Conservation (phyloP, 805 yeast genomes). For the Hanseniaspora thailandica region DNA sequence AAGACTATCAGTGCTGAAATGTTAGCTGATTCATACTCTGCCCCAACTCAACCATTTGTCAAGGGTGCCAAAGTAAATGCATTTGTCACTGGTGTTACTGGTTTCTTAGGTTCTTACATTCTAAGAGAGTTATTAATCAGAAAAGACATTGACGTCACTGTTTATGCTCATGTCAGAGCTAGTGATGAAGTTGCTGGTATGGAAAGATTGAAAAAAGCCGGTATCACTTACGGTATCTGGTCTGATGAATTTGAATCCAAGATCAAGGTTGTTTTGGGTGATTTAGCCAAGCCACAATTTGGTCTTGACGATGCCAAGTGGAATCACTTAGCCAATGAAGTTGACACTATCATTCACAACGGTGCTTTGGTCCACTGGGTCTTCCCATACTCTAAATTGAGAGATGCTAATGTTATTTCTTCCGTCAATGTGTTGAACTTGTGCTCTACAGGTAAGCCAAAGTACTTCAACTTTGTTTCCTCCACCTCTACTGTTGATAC, state of each 20-base stretch:
- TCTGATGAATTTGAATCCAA: conserved; percentile 43
- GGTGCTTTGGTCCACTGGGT: conserved; percentile 99
- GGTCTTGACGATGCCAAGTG: conserved; percentile 54
- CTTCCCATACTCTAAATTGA: conserved; percentile 76
- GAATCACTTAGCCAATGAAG: conserved; percentile 40
- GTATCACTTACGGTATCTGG: conserved; percentile 62
- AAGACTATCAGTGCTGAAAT: conserved; percentile 33
- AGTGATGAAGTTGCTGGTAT: conserved; percentile 53
- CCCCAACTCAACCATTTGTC: conserved; percentile 17
- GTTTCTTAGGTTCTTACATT: conserved; percentile 87
- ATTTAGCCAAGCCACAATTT: conserved; percentile 58
- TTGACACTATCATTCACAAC: conserved; percentile 84
- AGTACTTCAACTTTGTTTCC: conserved; percentile 80
- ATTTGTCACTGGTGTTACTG: conserved; percentile 91
- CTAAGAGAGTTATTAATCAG: conserved; percentile 63
- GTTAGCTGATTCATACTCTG: conserved; percentile 35
- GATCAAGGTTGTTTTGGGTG: conserved; percentile 71
- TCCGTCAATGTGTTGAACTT: conserved; percentile 73
- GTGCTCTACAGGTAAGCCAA: conserved; percentile 59
- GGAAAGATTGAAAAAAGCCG: conserved; percentile 62
- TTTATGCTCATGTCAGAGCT: conserved; percentile 89
- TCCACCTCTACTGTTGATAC: conserved; percentile 90
- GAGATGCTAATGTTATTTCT: conserved; percentile 87
- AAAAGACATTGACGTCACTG: conserved; percentile 38
- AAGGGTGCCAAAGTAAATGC: conserved; percentile 40